Conservation (phyloP, 2,329 filamentous ascomycete genomes). For the Cyclaneusma minus region DNA sequence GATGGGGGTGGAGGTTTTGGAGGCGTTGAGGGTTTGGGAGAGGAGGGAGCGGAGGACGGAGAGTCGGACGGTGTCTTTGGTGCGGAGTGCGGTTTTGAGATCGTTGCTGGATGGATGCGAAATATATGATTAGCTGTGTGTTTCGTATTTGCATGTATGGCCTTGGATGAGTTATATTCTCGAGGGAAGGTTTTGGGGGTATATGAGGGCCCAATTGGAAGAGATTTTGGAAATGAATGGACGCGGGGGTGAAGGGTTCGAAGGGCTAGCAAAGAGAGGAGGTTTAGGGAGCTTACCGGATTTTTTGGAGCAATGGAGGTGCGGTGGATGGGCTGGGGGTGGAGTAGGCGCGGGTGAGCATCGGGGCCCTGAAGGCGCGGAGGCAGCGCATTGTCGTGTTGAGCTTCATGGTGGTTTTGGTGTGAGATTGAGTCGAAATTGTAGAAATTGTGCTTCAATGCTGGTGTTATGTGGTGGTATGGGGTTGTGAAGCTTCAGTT, state of each 20-base stretch:
- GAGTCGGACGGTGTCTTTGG: conserved; percentile 48
- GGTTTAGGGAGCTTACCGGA: conserved; percentile 14
- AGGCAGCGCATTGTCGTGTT: too few species aligned
- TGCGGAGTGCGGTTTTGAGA: conserved; percentile 50
- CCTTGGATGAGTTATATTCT: neutral
- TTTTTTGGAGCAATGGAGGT: conserved; percentile 20
- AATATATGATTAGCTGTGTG: conserved; percentile 1
- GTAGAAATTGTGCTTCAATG: too few species aligned
- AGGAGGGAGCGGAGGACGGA: conserved; percentile 54
- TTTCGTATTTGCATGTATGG: neutral
- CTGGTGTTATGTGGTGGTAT: too few species aligned
- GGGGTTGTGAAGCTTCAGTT: too few species aligned
- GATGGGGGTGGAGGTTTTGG: conserved; percentile 57
- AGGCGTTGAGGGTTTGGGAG: conserved; percentile 56
- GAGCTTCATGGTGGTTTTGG: too few species aligned
- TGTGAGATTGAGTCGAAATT: too few species aligned
- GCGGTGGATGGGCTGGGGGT: conserved; percentile 7
- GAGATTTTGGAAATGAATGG: neutral
- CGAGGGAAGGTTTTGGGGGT: neutral
- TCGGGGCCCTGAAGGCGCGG: conserved; percentile 12
- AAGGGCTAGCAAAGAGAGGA: conserved; percentile 1
- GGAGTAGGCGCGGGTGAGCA: conserved; percentile 11
- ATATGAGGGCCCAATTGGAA: neutral
- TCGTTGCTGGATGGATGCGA: conserved; percentile 25
- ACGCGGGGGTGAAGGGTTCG: neutral